Base-by-base conservation (phyloP, 202 grass and related monocot species). In the Saccharum hybrid region DNA sequence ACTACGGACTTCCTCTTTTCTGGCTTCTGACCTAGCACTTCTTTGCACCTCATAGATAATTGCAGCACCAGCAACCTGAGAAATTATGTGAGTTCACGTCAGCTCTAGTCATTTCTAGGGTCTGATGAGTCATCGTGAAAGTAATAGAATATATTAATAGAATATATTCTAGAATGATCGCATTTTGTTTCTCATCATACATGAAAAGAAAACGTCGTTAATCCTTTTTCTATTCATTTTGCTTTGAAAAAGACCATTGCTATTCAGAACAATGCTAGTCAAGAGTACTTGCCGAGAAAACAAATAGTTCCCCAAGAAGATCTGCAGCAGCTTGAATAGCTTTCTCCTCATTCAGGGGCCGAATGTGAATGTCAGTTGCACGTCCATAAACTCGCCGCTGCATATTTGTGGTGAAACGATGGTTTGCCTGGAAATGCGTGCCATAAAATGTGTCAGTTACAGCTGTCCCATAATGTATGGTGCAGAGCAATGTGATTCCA, bases 1-100 rank as follows among this genome's bases (percentile, higher is more conserved):
- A 65, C 56, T 90, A 36, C 91, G 87, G 48, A 76, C 14, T 59
- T 90, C 96, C 86, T 98, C 93, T 80, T 98, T 98, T 87, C 87
- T 90, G 87, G 96, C 96, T 84, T 98, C 96, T 86, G 91, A 92
- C 43, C 87, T 95, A 63, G 93, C 91, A 94, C 86, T 96, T 88
- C 91, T 94, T 79, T 96, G 96, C 71, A 98, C 96, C 85, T 98
- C 96, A 77, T 86, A 98, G 77, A 96, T 96, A 77, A 98, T 85
- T 76, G 91, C 80, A 80, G 78, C 83, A 82, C 96, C 87, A 65
- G 96, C 96, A 12, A 94, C 91, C 91, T 96, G 40, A 76, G 33
- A 68, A 80, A 87, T 69, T 37, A 77, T 67, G 42, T 33, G 72
- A 68, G 40, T 54, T 28, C 33, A 42, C 14, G 41, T 83, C 75